Percentiles rank a stretch among this genome's conserved stretches.
phyloP scores from a whole-genome alignment of 2,329 filamentous ascomycete genomes.

The Xylaria sp. region DNA sequence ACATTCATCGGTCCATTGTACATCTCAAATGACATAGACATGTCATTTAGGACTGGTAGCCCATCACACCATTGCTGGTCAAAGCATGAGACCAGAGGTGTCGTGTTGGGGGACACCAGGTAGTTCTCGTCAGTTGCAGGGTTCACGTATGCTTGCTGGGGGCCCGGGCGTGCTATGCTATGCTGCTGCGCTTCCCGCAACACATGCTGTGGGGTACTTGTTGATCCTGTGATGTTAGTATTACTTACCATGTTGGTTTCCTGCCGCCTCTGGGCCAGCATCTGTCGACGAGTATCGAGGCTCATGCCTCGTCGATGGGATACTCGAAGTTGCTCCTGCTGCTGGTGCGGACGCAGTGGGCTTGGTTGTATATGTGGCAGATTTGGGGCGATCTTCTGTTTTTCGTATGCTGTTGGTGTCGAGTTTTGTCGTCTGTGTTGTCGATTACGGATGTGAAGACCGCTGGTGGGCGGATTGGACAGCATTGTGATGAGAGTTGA shows the following conservation, averaged over 20 bases:
- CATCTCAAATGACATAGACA: slow-evolving; percentile 54
- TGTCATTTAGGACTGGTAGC: slow-evolving; percentile 36
- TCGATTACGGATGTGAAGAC: slow-evolving; percentile 74
- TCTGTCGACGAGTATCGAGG: slow-evolving; percentile 73
- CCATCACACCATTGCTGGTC: slow-evolving; percentile 53
- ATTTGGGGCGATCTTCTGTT: slow-evolving; percentile 68
- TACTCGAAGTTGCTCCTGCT: slow-evolving; percentile 42
- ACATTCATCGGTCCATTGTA: slow-evolving; percentile 51
- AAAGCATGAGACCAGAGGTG: slow-evolving; percentile 60
- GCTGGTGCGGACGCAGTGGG: slow-evolving; percentile 39
- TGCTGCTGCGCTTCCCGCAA: slow-evolving; percentile 92
- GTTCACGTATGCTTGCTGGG: slow-evolving; percentile 46
- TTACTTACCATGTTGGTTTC: slow-evolving; percentile 60
- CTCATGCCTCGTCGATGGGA: slow-evolving; percentile 84
- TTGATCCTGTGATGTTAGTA: slow-evolving; percentile 62
- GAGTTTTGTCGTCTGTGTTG: slow-evolving; percentile 88
- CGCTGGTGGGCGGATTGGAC: slow-evolving; percentile 70
- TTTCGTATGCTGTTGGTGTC: slow-evolving; percentile 78
- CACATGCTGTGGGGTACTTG: slow-evolving; percentile 73
- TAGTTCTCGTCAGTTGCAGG: slow-evolving; percentile 57
- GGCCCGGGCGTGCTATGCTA: slow-evolving; percentile 80
- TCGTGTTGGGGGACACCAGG: slow-evolving; percentile 61
- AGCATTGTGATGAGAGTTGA: slow-evolving; percentile 77
- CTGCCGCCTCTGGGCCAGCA: slow-evolving; percentile 49
- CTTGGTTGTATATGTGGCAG: slow-evolving; percentile 60